Evolutionary conservation across 192 early-diverging fungal species (phyloP), one percentile per base, ranked within the genome.

Genomic region (Pilaira anomala): DNA sequence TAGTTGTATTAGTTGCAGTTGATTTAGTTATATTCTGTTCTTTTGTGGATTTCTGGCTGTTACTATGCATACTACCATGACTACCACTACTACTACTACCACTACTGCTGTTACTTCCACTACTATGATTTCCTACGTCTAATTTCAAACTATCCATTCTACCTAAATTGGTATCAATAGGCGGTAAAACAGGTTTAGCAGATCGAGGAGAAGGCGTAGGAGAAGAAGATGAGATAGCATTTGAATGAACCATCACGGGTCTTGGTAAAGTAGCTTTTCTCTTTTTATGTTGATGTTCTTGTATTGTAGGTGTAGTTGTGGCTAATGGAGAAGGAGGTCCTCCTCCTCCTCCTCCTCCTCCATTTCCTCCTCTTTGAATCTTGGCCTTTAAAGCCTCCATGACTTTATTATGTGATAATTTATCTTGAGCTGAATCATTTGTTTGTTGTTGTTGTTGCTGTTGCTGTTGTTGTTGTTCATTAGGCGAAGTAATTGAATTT

Each of bases 341-440:
- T 0, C 39, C 40, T 2, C n/a, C 26, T 14, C n/a, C n/a, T n/a
- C n/a, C n/a, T n/a, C n/a, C n/a, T n/a, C n/a, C n/a, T n/a, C n/a
- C n/a, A 12, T 42, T 33, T 26, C 39, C 36, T 26, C 66, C 59
- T 36, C 60, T 55, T 40, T 68, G 66, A n/a, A 68, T 68, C 21
- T 68, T 68, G 12, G 66, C 66, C 25, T 68, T 68, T 7, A 68
- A 49, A 11, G 66, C 66, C 24, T 68, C 66, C 66, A 68, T 68
- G 2, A 68, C 66, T 45, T 62, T 52, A 39, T 68, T 54, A n/a
- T 62, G 66, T 18, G 60, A 68, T 30, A 49, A 41, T 24, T 50
- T 67, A 41, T 58, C 56, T 46, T 46, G 16, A 11, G 9, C 14
- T 54, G 29, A 18, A 11, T 42, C 58, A 24, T 25, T 36, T 9